Evolutionary conservation across 176 grass and related monocot genomes (phyloP), one percentile per base, ranked within the genome.

Genomic region (Triticum aestivum): DNA sequence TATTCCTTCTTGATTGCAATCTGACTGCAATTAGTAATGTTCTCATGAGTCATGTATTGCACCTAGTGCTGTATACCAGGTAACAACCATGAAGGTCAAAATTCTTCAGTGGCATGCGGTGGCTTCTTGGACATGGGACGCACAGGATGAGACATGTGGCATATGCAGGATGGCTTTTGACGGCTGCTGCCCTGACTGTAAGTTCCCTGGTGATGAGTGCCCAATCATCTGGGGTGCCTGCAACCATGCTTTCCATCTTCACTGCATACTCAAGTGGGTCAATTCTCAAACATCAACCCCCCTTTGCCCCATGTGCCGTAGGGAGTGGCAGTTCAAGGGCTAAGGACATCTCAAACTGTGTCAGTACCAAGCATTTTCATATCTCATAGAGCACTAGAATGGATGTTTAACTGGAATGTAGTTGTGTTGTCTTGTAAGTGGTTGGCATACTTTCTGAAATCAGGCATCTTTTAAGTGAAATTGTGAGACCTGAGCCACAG

Each of bases 131-230:
- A 97, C 94, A 8, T 94, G 94, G 92, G 92, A 97, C 4, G 90
- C 94, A 0, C 90, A 92, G 52, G 94, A 94, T 27, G 92, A 97
- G 61, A 94, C 90, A 6, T 97, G 94, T 47, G 92, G 94, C 17
- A 97, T 97, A 82, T 97, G 92, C 86, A 89, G 92, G 66, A 94
- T 97, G 94, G 92, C 90, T 4, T 97, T 97, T 54, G 94, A 97
- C 0, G 92, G 92, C 29, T 97, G 94, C 77, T 97, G 94, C 51
- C 94, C 94, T 51, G 92, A 97, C 52, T 97, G 94, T 65, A 97
- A 94, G 72, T 97, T 97, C 88, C 94, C 94, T 4, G 94, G 94
- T 13, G 92, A 97, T 2, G 94, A 97, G 27, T 97, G 94, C 84
- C 92, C 92, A 0, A 78, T 97, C 49, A 92, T 97, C 45, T 97